Base-by-base conservation (phyloP, 352 stramenopile species). In the Blastocystis hominis region DNA sequence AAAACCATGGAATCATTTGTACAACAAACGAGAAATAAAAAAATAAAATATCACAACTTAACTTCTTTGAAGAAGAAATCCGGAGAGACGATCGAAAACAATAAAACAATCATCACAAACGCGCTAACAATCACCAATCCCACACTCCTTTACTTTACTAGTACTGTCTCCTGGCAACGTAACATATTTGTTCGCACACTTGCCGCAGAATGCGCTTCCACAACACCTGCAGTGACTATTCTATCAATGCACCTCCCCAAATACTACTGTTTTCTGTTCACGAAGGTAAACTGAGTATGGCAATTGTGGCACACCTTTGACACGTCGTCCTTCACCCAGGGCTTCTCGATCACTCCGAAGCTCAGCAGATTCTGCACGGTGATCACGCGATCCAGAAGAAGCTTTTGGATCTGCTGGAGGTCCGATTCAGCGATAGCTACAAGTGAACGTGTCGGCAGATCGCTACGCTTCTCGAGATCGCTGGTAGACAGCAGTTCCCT, bases 251-350 rank as follows among this genome's bases (percentile, higher is more conserved):
- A 24, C n/a, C n/a, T n/a, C n/a, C 24, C 34, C 70, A n/a, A 24
- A n/a, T 46, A 42, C 1, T 80, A 80, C 70, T 80, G 70, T 61
- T 80, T 80, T 62, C 70, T 61, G 47, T 64, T 80, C 17, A 80
- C 20, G 20, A 80, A 62, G 20, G 42, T 62, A 47, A 80, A 80
- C 38, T 46, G 17, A 3, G 70, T 13, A 24, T 62, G 70, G 44
- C 70, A 80, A 38, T 80, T 61, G 6, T 64, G 70, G 34, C 70
- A 80, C 4, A 30, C 7, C 15, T 42, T 38, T 7, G 24, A n/a
- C 1, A 24, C 42, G 0, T 54, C 54, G 30, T 44, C 30, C 47
- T 80, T 56, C 15, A 40, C 38, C 70, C 70, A 80, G 3, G 54
- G 20, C 34, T 64, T 42, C 20, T 47, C 34, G 10, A 44, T 5